phyloP scores from a whole-genome alignment of 2,329 filamentous ascomycete genomes.

The Dothistroma pini region DNA sequence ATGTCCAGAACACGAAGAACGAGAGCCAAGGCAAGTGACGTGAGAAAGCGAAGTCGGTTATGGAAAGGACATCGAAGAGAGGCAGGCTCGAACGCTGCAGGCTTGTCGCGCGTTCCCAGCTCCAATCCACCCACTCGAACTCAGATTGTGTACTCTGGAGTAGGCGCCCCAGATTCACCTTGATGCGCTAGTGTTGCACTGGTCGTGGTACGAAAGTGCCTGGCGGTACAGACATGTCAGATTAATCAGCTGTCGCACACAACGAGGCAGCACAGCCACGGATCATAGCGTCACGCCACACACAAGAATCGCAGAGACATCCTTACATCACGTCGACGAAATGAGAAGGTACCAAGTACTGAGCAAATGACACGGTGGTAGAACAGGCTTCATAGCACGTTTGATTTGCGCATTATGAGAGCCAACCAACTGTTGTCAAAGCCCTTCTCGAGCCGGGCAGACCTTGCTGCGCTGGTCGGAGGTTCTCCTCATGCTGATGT shows the following conservation, averaged over 20 bases:
- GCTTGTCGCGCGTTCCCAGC: no score
- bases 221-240: background rate
- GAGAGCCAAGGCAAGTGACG: no score
- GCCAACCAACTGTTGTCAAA: conserved; percentile 15
- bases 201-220: no score
- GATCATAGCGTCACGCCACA: background rate
- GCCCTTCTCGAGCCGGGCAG: conserved; percentile 1
- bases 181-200: no score
- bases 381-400: conserved; percentile 12
- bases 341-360: conserved; percentile 7
- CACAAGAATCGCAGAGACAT: background rate
- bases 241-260: background rate
- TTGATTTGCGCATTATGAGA: conserved; percentile 22
- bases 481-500: background rate
- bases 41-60: no score
- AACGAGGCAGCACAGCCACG: background rate
- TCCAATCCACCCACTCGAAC: no score
- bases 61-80: no score
- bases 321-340: background rate
- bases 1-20: no score
- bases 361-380: conserved; percentile 5
- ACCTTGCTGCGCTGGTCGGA: background rate
- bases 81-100: no score
- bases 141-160: no score
- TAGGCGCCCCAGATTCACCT: no score